phyloP scores from a whole-genome alignment of 192 early-diverging fungal species.

The Kickxella alabastrina region DNA sequence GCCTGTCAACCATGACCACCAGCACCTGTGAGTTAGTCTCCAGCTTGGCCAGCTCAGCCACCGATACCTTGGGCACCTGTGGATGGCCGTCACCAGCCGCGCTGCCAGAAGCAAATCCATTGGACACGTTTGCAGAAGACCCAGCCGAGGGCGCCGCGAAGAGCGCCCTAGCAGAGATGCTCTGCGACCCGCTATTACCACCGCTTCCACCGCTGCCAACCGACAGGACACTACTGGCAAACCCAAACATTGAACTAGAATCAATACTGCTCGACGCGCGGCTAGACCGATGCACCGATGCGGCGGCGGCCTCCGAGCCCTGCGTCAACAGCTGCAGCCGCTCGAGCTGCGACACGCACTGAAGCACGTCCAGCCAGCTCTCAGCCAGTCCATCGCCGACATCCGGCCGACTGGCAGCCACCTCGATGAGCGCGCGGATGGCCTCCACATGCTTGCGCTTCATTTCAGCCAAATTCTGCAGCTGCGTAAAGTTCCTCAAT shows the following conservation, averaged over 20 bases:
- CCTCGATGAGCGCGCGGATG: slow-evolving; percentile 77
- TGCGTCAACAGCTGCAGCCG: slow-evolving; percentile 67
- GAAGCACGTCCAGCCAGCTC: slow-evolving; percentile 81
- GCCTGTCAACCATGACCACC: slow-evolving; percentile 76
- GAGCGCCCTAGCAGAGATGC: slow-evolving; percentile 52
- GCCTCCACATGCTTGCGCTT: slow-evolving; percentile 88
- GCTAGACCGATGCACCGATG: not conserved
- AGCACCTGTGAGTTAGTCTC: slow-evolving; percentile 66
- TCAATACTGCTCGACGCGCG: slow-evolving; percentile 7
- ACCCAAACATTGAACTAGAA: slow-evolving; percentile 17
- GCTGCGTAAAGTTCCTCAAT: slow-evolving; percentile 79
- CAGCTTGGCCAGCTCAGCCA: slow-evolving; percentile 63
- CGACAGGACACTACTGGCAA: slow-evolving; percentile 14
- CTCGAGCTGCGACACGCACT: slow-evolving; percentile 83
- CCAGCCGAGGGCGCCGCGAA: slow-evolving; percentile 57
- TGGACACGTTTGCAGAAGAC: slow-evolving; percentile 52
- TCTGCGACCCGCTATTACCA: slow-evolving; percentile 5
- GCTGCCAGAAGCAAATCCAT: slow-evolving; percentile 56
- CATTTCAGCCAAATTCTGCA: slow-evolving; percentile 82
- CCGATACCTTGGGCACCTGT: slow-evolving; percentile 65
- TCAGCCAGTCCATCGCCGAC: slow-evolving; percentile 63
- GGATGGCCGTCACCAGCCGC: slow-evolving; percentile 33
- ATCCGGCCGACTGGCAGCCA: slow-evolving; percentile 57
- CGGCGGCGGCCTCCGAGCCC: slow-evolving; percentile 20
- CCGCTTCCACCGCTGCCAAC: slow-evolving; percentile 3